phyloP scores from a whole-genome alignment of 176 grass and related monocot species.

The Zea mays region Zm-B73-REFERENCE-NAM-5.0 NC_050099.1:55691001-55691500 shows the following conservation, averaged over 20 bases:
- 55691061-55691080: not conserved
- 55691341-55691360: slow-evolving; percentile 82
- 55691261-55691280: not conserved
- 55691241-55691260: slow-evolving; percentile 12
- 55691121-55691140: not conserved
- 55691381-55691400: slow-evolving; percentile 78
- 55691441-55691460: not conserved
- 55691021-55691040: not conserved
- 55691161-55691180: slow-evolving; percentile 8
- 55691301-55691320: slow-evolving; percentile 69
- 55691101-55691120: not conserved
- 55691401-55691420: slow-evolving; percentile 1
- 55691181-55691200: not conserved
- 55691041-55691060: not conserved
- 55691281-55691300: slow-evolving; percentile 79
- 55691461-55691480: slow-evolving; percentile 35
- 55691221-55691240: slow-evolving; percentile 14
- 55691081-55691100: not conserved
- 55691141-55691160: not conserved
- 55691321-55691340: slow-evolving; percentile 84
- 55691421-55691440: slow-evolving; percentile 25
- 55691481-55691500: slow-evolving; percentile 98
- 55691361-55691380: slow-evolving; percentile 95
- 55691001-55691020: not conserved
- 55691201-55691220: not conserved